These are phyloP conservation scores for Geotrichum reessii DNA, from an alignment of 1,139 yeast species.

Conservation along the genomic window DNA sequence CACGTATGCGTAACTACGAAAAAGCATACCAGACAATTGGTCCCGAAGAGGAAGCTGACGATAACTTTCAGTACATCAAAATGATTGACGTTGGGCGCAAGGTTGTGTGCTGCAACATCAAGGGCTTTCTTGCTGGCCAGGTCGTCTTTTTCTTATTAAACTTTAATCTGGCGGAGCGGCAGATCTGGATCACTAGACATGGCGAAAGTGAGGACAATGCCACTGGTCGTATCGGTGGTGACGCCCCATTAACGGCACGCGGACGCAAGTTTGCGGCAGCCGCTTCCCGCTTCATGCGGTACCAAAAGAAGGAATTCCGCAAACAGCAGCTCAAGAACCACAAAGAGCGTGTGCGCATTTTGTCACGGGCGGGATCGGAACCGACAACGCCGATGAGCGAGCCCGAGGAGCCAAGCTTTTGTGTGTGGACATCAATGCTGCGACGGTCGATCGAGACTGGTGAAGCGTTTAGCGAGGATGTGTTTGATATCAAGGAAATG, in stretches of 20 bases:
- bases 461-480: slow-evolving; percentile 51
- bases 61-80: slow-evolving; percentile 75
- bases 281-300: slow-evolving; percentile 64
- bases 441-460: slow-evolving; percentile 74
- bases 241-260: slow-evolving; percentile 70
- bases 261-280: slow-evolving; percentile 73
- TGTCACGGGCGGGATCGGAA: slow-evolving; percentile 22
- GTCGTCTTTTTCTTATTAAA: slow-evolving; percentile 84
- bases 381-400: slow-evolving; percentile 35
- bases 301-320: slow-evolving; percentile 66
- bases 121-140: slow-evolving; percentile 90
- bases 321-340: slow-evolving; percentile 54
- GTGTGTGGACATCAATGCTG: slow-evolving; percentile 92
- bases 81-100: slow-evolving; percentile 95
- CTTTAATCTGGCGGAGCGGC: slow-evolving; percentile 84
- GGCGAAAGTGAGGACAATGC: slow-evolving; percentile 89
- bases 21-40: slow-evolving; percentile 87
- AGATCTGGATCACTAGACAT: slow-evolving; percentile 92
- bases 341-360: slow-evolving; percentile 36
- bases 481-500: slow-evolving; percentile 77
- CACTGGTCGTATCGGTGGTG: slow-evolving; percentile 87
- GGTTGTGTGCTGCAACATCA: slow-evolving; percentile 84
- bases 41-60: slow-evolving; percentile 52
- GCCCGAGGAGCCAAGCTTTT: slow-evolving; percentile 63
- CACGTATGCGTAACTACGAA: slow-evolving; percentile 76